Evolutionary conservation across 768 basidiomycete genomes (phyloP).

Genomic region (Brasilioporus rufonigricans): DNA sequence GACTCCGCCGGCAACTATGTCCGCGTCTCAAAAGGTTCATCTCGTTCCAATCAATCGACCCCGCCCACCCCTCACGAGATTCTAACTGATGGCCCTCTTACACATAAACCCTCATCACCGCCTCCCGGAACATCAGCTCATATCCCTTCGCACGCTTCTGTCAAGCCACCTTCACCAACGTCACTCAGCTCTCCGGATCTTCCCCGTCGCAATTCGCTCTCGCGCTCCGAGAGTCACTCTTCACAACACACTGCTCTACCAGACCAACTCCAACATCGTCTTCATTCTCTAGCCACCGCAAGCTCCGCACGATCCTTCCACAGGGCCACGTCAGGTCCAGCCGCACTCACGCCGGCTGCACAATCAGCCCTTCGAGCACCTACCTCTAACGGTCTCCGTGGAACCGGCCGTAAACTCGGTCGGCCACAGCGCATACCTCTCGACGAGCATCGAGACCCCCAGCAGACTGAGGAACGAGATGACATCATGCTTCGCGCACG

Average conservation of each 20-base stretch:
- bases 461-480: conserved; percentile 32
- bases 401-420: conserved; percentile 34
- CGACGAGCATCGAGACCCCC: conserved; percentile 34
- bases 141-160: conserved; percentile 16
- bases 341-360: conserved; percentile 32
- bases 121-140: conserved; percentile 21
- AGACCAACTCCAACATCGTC: conserved; percentile 30
- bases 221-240: conserved; percentile 67
- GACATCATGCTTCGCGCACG: conserved; percentile 31
- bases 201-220: conserved; percentile 48
- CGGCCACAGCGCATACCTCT: conserved; percentile 38
- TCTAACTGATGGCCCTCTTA: conserved; percentile 25
- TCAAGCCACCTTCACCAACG: conserved; percentile 34
- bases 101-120: conserved; percentile 25
- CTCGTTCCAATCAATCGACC: conserved; percentile 35
- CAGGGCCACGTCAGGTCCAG: conserved; percentile 64
- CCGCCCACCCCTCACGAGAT: conserved; percentile 42
- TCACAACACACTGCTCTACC: conserved; percentile 35
- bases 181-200: conserved; percentile 39
- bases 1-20: conserved; percentile 46
- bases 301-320: conserved; percentile 52
- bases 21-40: conserved; percentile 44
- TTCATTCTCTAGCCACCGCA: conserved; percentile 23
- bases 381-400: conserved; percentile 32
- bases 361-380: conserved; percentile 30